Base-by-base conservation (phyloP, 805 yeast species). In the Sungouiella thailandica region DNA sequence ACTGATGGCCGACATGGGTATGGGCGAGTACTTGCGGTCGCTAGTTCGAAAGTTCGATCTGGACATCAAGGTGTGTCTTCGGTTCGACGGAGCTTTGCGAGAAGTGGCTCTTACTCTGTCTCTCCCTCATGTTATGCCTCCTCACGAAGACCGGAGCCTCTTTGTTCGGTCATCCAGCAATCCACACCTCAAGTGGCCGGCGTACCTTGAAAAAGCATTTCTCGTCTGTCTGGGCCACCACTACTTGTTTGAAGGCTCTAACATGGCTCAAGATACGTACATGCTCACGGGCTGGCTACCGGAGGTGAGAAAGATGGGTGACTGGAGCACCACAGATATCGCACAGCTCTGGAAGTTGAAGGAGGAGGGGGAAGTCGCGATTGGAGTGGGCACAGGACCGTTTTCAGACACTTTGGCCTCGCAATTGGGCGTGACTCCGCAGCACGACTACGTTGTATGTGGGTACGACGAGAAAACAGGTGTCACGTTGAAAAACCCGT, bases 151-250 rank as follows among this genome's bases (percentile, higher is more conserved):
- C 16, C 37, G 66, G 24, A 52, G 45, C 30, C 41, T 68, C 19
- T 57, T 58, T 17, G 65, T 71, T 8, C 52, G 56, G 14, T 71
- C 76, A 4, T 37, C 44, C 4, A 35, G 60, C 2, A 56, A 64
- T 36, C 51, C 45, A 3, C 22, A 41, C 1, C 43, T 74, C 3
- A 44, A 54, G 4, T 80, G 87, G 83, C 89, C 89, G 0, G 82
- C 85, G 0, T 44, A 85, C n/a, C 43, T 84, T 1, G 96, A 88
- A 53, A 79, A 83, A 46, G 93, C 94, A 0, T 83, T 76, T 48
- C 59, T 87, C 38, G 74, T 75, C 45, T 52, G 81, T 0, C 55
- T 68, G 57, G 75, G 77, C 1, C 58, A 62, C 2, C 82, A 86
- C 3, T 81, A 81, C 46, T 62, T 62, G n/a, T 73, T 78, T 29